These are phyloP conservation scores for Acaromyces ingoldii DNA, from an alignment of 1,284 basidiomycete genomes.

Conservation along the genomic window DNA sequence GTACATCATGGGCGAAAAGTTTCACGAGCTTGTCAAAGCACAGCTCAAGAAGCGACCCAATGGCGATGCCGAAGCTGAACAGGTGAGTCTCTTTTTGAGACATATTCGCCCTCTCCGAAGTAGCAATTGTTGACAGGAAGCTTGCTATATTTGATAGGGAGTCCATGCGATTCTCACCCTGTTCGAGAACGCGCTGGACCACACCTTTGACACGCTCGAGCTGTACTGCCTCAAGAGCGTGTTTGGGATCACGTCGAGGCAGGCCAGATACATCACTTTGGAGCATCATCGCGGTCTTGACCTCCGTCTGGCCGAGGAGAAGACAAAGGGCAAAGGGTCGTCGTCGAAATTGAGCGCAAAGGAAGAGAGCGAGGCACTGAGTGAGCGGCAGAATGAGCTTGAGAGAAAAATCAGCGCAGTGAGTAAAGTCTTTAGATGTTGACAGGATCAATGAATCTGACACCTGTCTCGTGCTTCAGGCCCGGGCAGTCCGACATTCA, in stretches of 20 bases:
- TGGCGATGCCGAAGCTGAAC: conserved; percentile 36
- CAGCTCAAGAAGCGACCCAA: conserved; percentile 19
- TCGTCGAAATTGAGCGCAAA: conserved; percentile 12
- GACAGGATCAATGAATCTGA: no score
- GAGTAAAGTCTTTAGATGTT: not conserved
- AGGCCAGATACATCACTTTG: conserved; percentile 42
- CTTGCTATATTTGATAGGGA: conserved; percentile 19
- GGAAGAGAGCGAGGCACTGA: conserved; percentile 16
- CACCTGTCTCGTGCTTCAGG: no score
- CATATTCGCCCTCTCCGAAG: no score
- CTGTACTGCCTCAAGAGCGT: conserved; percentile 44
- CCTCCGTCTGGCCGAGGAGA: conserved; percentile 20
- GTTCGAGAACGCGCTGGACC: conserved; percentile 47
- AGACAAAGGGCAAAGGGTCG: conserved; percentile 1
- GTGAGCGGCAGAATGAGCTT: conserved; percentile 26
- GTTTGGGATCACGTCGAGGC: conserved; percentile 39
- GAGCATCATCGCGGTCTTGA: conserved; percentile 48
- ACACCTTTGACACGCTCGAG: conserved; percentile 48
- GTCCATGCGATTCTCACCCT: conserved; percentile 43
- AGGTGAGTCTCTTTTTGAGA: no score
- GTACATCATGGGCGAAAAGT: conserved; percentile 33
- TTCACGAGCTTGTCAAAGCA: conserved; percentile 30
- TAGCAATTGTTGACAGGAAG: not conserved
- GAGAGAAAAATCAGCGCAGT: conserved; percentile 26
- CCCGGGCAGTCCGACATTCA: not conserved